Conservation (phyloP, 768 basidiomycete species). For the Tulasnella sp. region DNA sequence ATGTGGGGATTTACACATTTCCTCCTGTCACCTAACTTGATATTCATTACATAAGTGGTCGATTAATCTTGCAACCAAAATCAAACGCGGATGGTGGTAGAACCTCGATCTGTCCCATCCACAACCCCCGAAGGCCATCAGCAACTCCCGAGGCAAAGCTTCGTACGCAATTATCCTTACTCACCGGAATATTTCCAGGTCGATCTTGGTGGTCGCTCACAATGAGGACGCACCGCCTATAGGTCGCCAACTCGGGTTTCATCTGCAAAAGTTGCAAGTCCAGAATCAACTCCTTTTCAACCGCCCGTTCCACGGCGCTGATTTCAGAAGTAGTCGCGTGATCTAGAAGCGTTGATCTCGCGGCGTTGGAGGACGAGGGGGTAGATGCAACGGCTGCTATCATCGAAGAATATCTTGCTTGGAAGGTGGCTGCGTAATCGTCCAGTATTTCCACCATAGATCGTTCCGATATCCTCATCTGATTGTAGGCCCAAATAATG, state of each 20-base stretch:
- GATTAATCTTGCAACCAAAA: not conserved
- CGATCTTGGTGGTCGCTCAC: not conserved
- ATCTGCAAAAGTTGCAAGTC: slow-evolving; percentile 10
- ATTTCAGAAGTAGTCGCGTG: not conserved
- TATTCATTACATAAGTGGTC: not conserved
- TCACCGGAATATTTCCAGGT: not conserved
- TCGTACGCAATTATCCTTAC: not conserved
- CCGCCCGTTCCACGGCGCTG: not conserved
- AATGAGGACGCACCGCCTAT: slow-evolving; percentile 9
- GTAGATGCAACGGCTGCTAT: not conserved
- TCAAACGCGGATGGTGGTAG: not conserved
- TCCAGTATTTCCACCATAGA: not conserved
- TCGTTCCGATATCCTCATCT: not conserved
- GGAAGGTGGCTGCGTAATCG: not conserved
- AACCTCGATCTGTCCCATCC: not conserved
- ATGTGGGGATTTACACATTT: not conserved
- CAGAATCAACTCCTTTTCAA: slow-evolving; percentile 8
- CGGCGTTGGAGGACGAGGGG: not conserved
- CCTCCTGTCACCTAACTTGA: not conserved
- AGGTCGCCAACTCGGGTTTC: slow-evolving; percentile 5
- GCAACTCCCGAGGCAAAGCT: not conserved
- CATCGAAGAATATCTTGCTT: not conserved
- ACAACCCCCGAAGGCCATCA: not conserved
- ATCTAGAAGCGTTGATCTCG: not conserved
- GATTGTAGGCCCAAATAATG: slow-evolving; percentile 7